Base-by-base conservation (phyloP, 495 filamentous ascomycete species). In the Hyaloscypha finlandica region DNA sequence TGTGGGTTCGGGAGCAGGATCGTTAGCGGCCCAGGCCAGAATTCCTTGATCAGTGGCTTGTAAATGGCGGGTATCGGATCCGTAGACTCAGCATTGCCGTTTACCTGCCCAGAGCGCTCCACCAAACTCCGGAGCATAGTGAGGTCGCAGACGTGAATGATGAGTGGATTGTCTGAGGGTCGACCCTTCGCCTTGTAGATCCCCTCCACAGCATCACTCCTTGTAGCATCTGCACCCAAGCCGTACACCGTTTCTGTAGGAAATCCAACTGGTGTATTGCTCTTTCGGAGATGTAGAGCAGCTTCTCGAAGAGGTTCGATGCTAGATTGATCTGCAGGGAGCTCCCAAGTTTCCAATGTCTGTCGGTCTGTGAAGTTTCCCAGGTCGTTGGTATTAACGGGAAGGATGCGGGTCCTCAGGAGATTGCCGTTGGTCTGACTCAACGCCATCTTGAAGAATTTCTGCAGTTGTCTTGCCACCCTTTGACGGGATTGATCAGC, bases 211-310 rank as follows among this genome's bases (percentile, higher is more conserved):
- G 94, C 90, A 45, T 77, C 80, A 68, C 84, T 89, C 73, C 90
- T 85, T 33, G 93, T 97, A 6, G 95, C 96, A 80, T 98, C 95
- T 22, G 94, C 95, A 58, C 93, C 95, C 16, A 99, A 83, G 2
- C 95, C 95, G 77, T 99, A 99, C 11, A 99, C 95, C 6, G 95
- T 99, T 78, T 99, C 95, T 0, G 96, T 99, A 6, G 95, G 96
- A 75, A 99, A 99, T 9, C 92, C 96, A 52, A 99, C 91, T 20
- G 94, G 93, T 53, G 69, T 70, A 31, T 58, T 65, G 31, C 54
- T 70, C 29, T 58, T 31, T 30, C 67, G 59, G 4, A 74, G 68
- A 29, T 66, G 65, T 22, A 29, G n/a, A 6, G 72, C 72, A 45
- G 72, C 72, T 39, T 68, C 57, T 60, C 58, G 45, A 19, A 74